Base-by-base conservation (phyloP, 805 yeast genomes). In the Yarrowia sp. region DNA sequence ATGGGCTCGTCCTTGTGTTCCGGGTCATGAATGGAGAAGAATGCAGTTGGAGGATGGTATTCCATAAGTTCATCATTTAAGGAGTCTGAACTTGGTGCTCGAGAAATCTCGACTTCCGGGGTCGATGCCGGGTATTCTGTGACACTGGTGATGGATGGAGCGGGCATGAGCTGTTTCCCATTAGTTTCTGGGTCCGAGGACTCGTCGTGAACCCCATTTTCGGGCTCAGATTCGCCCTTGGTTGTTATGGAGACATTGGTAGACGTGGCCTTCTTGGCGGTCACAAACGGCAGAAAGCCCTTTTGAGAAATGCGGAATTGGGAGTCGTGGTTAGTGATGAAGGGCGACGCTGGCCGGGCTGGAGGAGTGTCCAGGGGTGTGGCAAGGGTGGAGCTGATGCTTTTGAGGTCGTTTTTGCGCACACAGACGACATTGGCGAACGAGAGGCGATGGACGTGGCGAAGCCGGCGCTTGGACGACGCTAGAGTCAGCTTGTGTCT, bases 401-500 rank as follows among this genome's bases (percentile, higher is more conserved):
- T 44, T 61, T 47, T 36, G 20, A 14, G 30, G 38, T 46, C 55
- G 55, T 46, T 38, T 36, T 24, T 61, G 43, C 55, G 66, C 33
- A 47, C 53, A 38, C 55, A 38, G 9, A 61, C 66, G 30, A 61
- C 66, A 36, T 61, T 46, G 38, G 53, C 55, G 17, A 61, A 61
- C 9, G 55, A 61, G 13, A 61, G n/a, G 17, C 66, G 53, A 30
- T 46, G 53, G 33, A 61, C 55, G 66, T 61, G 66, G 24, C 66
- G 53, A 6, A 61, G 55, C 33, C 66, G 66, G 36, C 66, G 42
- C 49, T 61, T 46, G 66, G 55, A 61, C 53, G 66, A 39, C 43
- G 66, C 66, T 24, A 61, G 66, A 61, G 55, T 61, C 66, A 46
- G 66, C 30, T 61, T 61, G 43, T 61, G 66, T 61, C 66, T 58